Evolutionary conservation across 305 asterid genomes (phyloP), one percentile per base, ranked within the genome.

Genomic region (Lippia alba): DNA sequence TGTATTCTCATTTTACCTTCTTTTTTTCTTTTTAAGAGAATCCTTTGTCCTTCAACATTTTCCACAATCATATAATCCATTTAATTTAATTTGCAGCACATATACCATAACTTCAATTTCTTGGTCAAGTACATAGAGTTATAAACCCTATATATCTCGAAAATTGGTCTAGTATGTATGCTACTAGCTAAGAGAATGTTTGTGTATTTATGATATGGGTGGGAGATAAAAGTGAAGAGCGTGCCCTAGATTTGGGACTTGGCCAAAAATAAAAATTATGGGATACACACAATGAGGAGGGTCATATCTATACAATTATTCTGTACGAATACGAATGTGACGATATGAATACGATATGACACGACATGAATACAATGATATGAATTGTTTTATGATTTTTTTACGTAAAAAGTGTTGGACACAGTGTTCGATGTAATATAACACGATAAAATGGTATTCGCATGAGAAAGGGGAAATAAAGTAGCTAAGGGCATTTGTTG

Each of bases 201-300:
- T 45, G 51, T 0, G 0, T 4, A 45, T 9, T 45, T 64, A 71
- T 69, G 61, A 61, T 70, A 70, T 64, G 80, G 86, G 82, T 68
- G 8, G 51, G 67, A 30, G 84, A 68, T 85, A 79, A 78, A 73
- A 82, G 79, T 84, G 75, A 70, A 70, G 66, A 79, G 95, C 92
- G 81, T 83, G 95, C 73, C 81, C 80, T 86, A 56, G 88, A 39
- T 75, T 82, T 64, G 58, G 71, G 89, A 73, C 79, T 85, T 56
- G 61, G 76, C 46, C 41, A 24, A 80, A 66, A 76, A 55, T 24
- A 56, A 24, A 80, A 66, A 76, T 55, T 24, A 56, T 60, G 71
- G 70, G 55, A 71, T 46, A 3, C 72, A 72, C 39, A 19, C 69
- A 14, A 44, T 45, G 19, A 30, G 24, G 24, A 16, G 18, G 60